Conservation (phyloP, 106 monocot genomes). For the Gastrodia elata region DNA sequence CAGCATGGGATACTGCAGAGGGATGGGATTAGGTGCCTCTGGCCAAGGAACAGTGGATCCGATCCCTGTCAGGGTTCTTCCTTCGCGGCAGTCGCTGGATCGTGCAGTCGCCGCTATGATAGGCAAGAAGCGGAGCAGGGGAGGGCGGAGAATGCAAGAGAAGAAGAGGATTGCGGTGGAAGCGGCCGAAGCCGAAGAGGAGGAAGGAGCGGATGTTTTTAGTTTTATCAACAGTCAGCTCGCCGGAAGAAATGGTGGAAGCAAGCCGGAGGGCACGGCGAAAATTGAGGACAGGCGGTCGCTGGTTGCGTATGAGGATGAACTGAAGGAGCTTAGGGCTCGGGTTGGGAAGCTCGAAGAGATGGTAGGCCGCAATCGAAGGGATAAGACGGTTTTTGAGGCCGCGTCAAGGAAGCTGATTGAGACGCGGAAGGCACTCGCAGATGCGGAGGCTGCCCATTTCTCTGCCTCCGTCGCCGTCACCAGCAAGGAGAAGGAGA, state of each 20-base stretch:
- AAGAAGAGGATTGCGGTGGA: constrained; percentile 62
- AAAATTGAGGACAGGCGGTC: constrained; percentile 59
- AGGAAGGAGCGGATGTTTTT: constrained; percentile 47
- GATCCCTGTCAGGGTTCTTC: constrained; percentile 64
- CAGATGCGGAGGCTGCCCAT: constrained; percentile 61
- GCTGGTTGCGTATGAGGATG: constrained; percentile 65
- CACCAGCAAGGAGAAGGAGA: constrained; percentile 80
- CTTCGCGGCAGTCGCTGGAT: constrained; percentile 68
- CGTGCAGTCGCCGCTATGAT: constrained; percentile 30
- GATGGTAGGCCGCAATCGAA: constrained; percentile 72
- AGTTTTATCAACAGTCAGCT: constrained; percentile 90
- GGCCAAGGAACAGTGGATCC: constrained; percentile 85
- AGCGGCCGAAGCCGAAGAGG: constrained; percentile 48
- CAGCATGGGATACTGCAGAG: constrained; percentile 87
- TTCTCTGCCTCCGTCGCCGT: constrained; percentile 60
- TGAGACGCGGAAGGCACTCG: constrained; percentile 49
- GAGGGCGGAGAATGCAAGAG: constrained; percentile 69
- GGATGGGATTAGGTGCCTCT: constrained; percentile 79
- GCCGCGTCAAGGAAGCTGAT: constrained; percentile 58
- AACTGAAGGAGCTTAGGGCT: constrained; percentile 62
- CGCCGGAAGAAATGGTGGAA: constrained; percentile 28
- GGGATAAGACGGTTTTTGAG: constrained; percentile 71
- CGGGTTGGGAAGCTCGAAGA: constrained; percentile 66
- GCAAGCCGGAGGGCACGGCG: background rate
- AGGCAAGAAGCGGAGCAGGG: constrained; percentile 63